Percentiles rank a stretch among this genome's conserved stretches.
phyloP scores from a whole-genome alignment of 805 yeast genomes.

The Candida chauliodis region DNA sequence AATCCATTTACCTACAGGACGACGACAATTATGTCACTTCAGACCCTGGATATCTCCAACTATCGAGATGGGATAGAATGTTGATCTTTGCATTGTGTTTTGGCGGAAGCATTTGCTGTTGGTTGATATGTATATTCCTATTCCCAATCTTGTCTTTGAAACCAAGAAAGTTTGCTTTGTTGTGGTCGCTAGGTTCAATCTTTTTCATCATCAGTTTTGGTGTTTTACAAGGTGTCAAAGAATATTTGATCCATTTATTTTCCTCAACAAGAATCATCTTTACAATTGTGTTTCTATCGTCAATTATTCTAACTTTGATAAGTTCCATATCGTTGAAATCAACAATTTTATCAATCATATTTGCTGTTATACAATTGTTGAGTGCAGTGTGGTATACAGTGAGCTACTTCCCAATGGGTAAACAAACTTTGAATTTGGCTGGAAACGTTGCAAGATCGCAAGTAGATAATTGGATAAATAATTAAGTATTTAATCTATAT shows the following conservation, averaged over 20 bases:
- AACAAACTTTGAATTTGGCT: conserved; percentile 40
- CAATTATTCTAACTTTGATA: conserved; percentile 38
- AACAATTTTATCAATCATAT: conserved; percentile 35
- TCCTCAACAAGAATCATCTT: conserved; percentile 40
- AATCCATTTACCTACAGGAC: conserved; percentile 38
- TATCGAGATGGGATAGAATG: conserved; percentile 47
- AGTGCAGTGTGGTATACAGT: conserved; percentile 45
- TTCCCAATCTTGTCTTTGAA: conserved; percentile 41
- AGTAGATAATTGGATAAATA: conserved; percentile 41
- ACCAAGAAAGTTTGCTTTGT: conserved; percentile 44
- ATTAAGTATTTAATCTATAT: conserved; percentile 14
- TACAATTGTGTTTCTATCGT: conserved; percentile 34
- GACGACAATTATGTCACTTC: conserved; percentile 42
- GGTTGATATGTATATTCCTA: conserved; percentile 39
- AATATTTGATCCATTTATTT: conserved; percentile 39
- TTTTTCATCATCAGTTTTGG: conserved; percentile 46
- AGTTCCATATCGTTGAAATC: conserved; percentile 34
- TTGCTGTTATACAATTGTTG: conserved; percentile 38
- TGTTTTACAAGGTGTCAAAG: conserved; percentile 39
- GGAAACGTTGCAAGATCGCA: conserved; percentile 41
- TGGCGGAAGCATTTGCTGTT: conserved; percentile 40
- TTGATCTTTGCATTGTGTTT: conserved; percentile 41
- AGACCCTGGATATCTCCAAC: conserved; percentile 41
- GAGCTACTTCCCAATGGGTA: conserved; percentile 46
- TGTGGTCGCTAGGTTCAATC: conserved; percentile 46